phyloP scores from a whole-genome alignment of 163 green algal species.

The Chloroidium sp. region DNA sequence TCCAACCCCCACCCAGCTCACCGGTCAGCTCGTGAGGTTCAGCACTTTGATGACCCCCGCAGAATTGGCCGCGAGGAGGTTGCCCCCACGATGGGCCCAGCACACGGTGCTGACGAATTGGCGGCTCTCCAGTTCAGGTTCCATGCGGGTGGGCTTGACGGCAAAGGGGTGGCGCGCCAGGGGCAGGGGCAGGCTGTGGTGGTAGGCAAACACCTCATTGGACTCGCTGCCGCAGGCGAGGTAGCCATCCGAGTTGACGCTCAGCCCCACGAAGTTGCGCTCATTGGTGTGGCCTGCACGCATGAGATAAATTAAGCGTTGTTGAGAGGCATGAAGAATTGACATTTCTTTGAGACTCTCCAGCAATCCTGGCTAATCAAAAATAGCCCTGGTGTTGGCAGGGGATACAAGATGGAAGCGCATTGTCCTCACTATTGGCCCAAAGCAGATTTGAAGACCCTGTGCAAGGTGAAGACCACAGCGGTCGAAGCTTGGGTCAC shows the following conservation, averaged over 20 bases:
- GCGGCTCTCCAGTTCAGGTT: slow-evolving; percentile 2
- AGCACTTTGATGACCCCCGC: slow-evolving; percentile 52
- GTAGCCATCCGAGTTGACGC: slow-evolving; percentile 44
- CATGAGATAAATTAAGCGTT: not conserved
- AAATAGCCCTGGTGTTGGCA: not conserved
- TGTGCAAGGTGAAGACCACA: too few relatives aligned
- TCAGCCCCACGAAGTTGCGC: slow-evolving; percentile 80
- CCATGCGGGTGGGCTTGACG: not conserved
- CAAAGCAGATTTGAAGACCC: too few relatives aligned
- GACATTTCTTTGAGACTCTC: too few relatives aligned
- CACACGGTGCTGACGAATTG: slow-evolving; percentile 62
- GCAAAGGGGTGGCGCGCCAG: slow-evolving; percentile 38
- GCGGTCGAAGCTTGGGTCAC: not conserved
- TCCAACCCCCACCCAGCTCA: too few relatives aligned
- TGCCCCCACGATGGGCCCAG: slow-evolving; percentile 41
- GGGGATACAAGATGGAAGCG: not conserved
- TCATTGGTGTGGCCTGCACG: slow-evolving; percentile 69
- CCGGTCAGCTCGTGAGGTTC: slow-evolving; percentile 19
- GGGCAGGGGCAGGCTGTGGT: slow-evolving; percentile 44
- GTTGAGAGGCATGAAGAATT: too few relatives aligned
- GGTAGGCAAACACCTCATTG: slow-evolving; percentile 50
- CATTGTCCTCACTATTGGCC: too few relatives aligned
- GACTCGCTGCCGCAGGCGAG: slow-evolving; percentile 67
- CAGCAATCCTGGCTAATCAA: not conserved
- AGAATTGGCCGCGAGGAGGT: slow-evolving; percentile 61